Percentiles rank a stretch among this genome's conserved stretches.
These are phyloP conservation scores for Chrysanthemum seticuspe DNA, from an alignment of 129 eudicot genomes.

Conservation along the genomic window DNA sequence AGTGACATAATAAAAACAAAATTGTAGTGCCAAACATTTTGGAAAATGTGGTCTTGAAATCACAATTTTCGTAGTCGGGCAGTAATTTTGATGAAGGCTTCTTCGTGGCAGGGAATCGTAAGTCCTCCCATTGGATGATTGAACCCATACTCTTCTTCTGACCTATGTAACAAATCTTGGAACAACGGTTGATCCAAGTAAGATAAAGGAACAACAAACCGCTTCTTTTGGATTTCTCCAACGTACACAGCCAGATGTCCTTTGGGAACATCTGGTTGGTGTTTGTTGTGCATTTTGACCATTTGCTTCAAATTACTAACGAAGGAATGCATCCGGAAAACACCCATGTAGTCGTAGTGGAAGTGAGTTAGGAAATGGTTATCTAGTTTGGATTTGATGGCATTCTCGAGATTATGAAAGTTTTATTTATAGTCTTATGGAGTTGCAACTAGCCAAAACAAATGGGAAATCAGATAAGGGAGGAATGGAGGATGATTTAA, in stretches of 20 bases:
- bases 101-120: conserved; percentile 53
- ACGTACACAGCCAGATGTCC: conserved; percentile 51
- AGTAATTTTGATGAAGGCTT: conserved; percentile 27
- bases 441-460: conserved; percentile 15
- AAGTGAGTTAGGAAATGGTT: neutral
- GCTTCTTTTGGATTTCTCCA: conserved; percentile 42
- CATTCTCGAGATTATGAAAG: neutral
- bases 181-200: conserved; percentile 51
- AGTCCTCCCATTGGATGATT: conserved; percentile 60
- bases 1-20: neutral
- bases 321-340: conserved; percentile 4
- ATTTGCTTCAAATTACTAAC: conserved; percentile 11
- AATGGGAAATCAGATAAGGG: conserved; percentile 19
- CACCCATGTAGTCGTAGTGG: neutral
- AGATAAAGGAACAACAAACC: conserved; percentile 47
- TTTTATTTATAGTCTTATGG: conserved; percentile 24
- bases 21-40: neutral
- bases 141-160: conserved; percentile 49
- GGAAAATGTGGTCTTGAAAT: neutral
- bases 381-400: neutral
- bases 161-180: conserved; percentile 39
- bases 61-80: neutral
- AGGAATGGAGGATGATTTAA: conserved; percentile 19
- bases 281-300: conserved; percentile 15
- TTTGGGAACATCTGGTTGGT: conserved; percentile 36